Base-by-base conservation (phyloP, 352 stramenopile species). In the Pythium inflatum region DNA sequence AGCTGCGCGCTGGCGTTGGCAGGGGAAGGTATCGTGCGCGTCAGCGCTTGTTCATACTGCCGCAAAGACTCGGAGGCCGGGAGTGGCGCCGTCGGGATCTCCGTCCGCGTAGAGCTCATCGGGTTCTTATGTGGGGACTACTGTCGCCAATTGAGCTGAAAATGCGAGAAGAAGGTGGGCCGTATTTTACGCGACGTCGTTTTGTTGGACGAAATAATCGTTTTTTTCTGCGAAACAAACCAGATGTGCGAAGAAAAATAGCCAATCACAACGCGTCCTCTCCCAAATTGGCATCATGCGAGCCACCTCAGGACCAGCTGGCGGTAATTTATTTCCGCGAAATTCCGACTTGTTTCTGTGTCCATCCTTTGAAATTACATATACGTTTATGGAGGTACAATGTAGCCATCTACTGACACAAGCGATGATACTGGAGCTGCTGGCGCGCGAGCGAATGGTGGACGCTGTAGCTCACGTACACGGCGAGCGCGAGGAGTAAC, bases 381-480 rank as follows among this genome's bases (percentile, higher is more conserved):
- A 16, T 16, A 41, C 12, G 11, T 54, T 62, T 41, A 25, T 22
- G 14, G 2, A 28, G 36, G 28, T 30, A 14, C 6, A 41, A 43
- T 64, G 54, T 65, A 71, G 27, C 62, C 51, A 62, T 48, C 36
- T 22, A 67, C 41, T 67, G 60, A 45, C 60, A 67, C n/a, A 91
- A 69, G 43, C 81, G 82, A 14, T 81, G 79, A 51, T 93, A 93
- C 8, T 70, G 63, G 7, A 84, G 79, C 68, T 94, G 83, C 62
- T 91, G 87, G 40, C 84, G 79, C 20, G 79, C 85, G 25, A 94
- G 77, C 34, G 84, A 92, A 70, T 88, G 82, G 70, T 87, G 83
- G 25, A 79, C 70, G 46, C 86, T 91, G 73, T 95, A 95, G 34
- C 41, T 67, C 38, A 89, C 78, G 76, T 95, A 95, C 7, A 91